Evolutionary conservation across 2,329 filamentous ascomycete genomes (phyloP).

Genomic region (Verticillium dahliae): DNA sequence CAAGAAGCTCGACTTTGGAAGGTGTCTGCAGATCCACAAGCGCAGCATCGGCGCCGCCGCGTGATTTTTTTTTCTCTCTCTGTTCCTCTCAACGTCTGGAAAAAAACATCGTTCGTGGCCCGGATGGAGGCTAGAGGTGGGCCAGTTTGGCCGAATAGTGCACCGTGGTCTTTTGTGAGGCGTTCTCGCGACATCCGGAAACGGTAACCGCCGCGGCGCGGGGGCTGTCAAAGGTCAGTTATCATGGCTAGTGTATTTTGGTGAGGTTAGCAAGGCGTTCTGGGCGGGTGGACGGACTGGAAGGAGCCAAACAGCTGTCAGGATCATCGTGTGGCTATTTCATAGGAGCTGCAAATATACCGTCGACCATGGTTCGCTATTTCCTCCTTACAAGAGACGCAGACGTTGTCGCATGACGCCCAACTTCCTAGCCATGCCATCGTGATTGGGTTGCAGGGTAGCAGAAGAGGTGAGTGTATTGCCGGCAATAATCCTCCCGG

Average conservation of each 20-base stretch:
- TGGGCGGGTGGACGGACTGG: background rate
- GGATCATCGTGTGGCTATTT: background rate
- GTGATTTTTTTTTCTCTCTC: background rate
- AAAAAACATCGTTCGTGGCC: too few relatives aligned
- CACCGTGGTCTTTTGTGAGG: too few relatives aligned
- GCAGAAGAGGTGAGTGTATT: background rate
- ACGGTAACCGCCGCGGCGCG: background rate
- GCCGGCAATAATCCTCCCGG: background rate
- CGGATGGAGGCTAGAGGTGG: too few relatives aligned
- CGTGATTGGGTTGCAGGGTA: background rate
- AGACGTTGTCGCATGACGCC: background rate
- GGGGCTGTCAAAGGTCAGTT: background rate
- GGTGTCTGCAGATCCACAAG: constrained; percentile 37
- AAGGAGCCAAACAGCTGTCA: background rate
- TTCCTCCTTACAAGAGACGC: background rate
- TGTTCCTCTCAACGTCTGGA: too few relatives aligned
- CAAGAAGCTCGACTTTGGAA: constrained; percentile 40
- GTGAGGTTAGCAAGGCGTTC: background rate
- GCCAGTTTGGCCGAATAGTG: too few relatives aligned
- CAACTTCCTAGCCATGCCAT: background rate
- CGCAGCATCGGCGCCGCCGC: background rate
- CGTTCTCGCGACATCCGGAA: background rate
- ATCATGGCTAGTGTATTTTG: background rate
- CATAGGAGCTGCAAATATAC: background rate
- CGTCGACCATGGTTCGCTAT: background rate